Base-by-base conservation (phyloP, 768 basidiomycete species). In the Phaeolepiota aurea region DNA sequence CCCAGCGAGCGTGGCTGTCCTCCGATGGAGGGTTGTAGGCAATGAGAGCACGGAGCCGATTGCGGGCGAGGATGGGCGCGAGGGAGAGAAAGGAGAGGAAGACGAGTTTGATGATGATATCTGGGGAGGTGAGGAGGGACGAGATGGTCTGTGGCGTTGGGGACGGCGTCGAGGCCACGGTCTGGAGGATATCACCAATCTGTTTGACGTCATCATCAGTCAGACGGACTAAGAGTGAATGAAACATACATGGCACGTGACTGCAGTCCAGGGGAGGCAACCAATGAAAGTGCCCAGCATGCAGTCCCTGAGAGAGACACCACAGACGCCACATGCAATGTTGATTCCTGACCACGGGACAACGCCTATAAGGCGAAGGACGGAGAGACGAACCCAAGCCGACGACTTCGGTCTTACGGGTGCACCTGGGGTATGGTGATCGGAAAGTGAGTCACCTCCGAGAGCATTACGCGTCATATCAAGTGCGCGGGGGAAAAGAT, bases 331-430 rank as follows among this genome's bases (percentile, higher is more conserved):
- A 60, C 86, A 94, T 33, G 92, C 92, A 43, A 97, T 86, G 59
- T 97, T 97, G 69, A 97, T 90, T 44, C 89, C 91, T 43, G 87
- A 89, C 93, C 93, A 97, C 3, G 93, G 93, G 3, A 96, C 89
- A 41, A 97, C 78, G 14, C 93, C 93, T 52, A 94, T 77, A 43
- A 94, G 79, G 37, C 93, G 79, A 47, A 97, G 74, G 43, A 94
- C 76, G 2, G 90, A 82, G 32, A 96, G 66, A 30, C 91, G 78
- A 32, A 91, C 81, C 92, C 93, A 96, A 2, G 80, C 61, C 7
- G 71, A 61, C 4, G 72, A 68, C 42, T 57, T 63, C 40, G 54
- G 54, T 44, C 59, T 56, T 20, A 44, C 45, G 41, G 44, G 38
- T 44, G 49, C 55, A 28, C 51, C 53, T 45, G 66, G 64, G 48